Evolutionary conservation across 495 filamentous ascomycete species (phyloP).

Genomic region (Daldinia loculata): DNA sequence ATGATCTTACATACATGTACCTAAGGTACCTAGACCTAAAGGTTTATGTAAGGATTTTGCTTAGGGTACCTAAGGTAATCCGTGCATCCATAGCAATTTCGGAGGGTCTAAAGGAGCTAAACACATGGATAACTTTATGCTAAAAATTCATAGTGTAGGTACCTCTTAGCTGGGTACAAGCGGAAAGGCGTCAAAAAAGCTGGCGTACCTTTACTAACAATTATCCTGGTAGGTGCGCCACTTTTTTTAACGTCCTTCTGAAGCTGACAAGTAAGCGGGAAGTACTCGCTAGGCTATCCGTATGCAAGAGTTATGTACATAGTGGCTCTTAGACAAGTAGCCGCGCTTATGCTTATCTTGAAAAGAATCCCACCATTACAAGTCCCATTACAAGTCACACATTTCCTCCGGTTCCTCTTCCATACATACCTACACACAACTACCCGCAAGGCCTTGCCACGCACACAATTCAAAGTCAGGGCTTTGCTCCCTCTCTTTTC

Average conservation of each 20-base stretch:
- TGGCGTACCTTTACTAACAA: no score
- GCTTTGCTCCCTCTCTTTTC: slow-evolving; percentile 19
- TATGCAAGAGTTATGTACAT: neutral
- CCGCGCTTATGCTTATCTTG: slow-evolving; percentile 30
- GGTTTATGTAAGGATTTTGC: neutral
- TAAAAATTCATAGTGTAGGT: neutral
- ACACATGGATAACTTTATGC: slow-evolving; percentile 4
- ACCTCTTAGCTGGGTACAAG: neutral
- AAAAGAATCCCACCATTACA: slow-evolving; percentile 20
- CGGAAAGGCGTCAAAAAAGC: no score
- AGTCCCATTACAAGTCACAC: slow-evolving; percentile 9
- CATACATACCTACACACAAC: slow-evolving; percentile 9
- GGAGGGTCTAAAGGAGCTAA: slow-evolving; percentile 4
- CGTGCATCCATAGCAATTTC: slow-evolving; percentile 1
- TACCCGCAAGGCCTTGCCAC: slow-evolving; percentile 20
- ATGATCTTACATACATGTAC: neutral
- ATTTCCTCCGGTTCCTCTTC: slow-evolving; percentile 29
- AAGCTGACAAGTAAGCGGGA: neutral
- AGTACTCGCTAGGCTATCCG: neutral
- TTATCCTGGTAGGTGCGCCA: no score
- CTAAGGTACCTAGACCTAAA: neutral
- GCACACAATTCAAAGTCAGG: slow-evolving; percentile 23
- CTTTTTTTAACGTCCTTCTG: no score
- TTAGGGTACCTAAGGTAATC: neutral
- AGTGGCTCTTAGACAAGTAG: slow-evolving; percentile 3